Base-by-base conservation (phyloP, 495 filamentous ascomycete genomes). In the Apodospora peruviana region DNA sequence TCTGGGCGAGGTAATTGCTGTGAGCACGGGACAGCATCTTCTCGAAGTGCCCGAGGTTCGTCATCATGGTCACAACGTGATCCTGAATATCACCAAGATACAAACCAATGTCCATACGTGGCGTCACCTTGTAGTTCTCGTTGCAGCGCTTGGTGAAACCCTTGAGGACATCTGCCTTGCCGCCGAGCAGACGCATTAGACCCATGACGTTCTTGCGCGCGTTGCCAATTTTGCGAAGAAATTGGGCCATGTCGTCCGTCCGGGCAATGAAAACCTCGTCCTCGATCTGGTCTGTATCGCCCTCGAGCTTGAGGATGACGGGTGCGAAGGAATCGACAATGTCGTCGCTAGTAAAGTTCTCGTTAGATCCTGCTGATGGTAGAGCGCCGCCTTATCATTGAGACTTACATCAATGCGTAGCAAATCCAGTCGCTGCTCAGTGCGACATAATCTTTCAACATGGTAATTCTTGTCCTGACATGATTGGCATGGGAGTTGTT, bases 51-150 rank as follows among this genome's bases (percentile, higher is more conserved):
- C 80, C 83, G 45, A 98, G 70, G 65, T 95, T 98, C 54, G 83
- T 87, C 81, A 95, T 94, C 93, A 97, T 96, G 51, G 93, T 97
- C 25, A 98, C 88, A 27, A 98, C 91, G 76, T 98, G 93, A 70
- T 98, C 93, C 64, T 98, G 93, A 52, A 97, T 95, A 72, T 98
- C 93, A 51, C 88, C 87, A 2, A 98, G 74, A 60, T 97, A 98
- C 51, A 98, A 78, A 12, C 91, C 93, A 58, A 98, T 95, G 63
- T 98, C 93, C 65, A 89, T 90, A 21, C 89, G 85, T 0, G 93
- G 93, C 11, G 93, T 94, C 41, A 96, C 84, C 54, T 87, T 83
- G 75, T 93, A 97, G 51, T 95, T 86, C 57, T 95, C 90, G 67
- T 96, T 98, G 78, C 93, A 98, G 38, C 93, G 85, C 69, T 98